Evolutionary conservation across 495 filamentous ascomycete genomes (phyloP).

Genomic region (Aspergillus nanangensis): DNA sequence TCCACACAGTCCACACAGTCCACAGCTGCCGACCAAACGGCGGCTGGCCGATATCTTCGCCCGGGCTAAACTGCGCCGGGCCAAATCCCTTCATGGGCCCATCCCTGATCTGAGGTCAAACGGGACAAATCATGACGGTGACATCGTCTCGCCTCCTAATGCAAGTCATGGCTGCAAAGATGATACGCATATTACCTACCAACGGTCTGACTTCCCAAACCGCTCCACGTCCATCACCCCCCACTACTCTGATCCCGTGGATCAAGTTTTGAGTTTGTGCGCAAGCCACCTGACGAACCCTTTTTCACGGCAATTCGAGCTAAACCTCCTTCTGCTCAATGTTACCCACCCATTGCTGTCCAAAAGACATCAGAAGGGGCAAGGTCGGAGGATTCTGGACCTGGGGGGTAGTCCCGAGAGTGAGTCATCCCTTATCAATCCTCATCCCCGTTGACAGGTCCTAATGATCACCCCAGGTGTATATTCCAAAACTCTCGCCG

Average conservation of each 20-base stretch:
- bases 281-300: not conserved
- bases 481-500: not conserved
- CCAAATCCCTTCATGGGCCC: not conserved
- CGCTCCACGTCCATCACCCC: not conserved
- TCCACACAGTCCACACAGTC: no score
- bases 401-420: not conserved
- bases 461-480: slow-evolving; percentile 1
- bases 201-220: not conserved
- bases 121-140: no score
- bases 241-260: not conserved
- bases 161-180: not conserved
- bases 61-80: not conserved
- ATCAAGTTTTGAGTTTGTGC: not conserved
- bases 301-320: not conserved
- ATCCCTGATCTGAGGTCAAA: not conserved
- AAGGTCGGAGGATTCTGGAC: not conserved
- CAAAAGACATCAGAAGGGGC: not conserved
- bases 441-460: not conserved
- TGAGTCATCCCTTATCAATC: not conserved
- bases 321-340: slow-evolving; percentile 4
- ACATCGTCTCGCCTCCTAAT: no score
- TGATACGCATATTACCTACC: no score
- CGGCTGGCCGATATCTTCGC: slow-evolving; percentile 1
- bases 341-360: slow-evolving; percentile 2
- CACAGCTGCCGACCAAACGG: no score